Evolutionary conservation across 352 stramenopile species (phyloP).

Genomic region (Aphanomyces astaci): DNA sequence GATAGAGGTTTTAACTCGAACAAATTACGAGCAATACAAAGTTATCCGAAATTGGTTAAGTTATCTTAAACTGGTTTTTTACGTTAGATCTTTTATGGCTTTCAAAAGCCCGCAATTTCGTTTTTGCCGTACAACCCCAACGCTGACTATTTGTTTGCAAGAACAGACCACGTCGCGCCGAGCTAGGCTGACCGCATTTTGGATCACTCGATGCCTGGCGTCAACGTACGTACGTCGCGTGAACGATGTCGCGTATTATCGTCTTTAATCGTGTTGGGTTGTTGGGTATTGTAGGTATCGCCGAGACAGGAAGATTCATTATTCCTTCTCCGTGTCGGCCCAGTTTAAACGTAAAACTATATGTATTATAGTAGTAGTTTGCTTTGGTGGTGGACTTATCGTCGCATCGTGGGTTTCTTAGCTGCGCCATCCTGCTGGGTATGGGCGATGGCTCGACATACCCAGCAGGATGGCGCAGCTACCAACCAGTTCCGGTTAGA

Average conservation of each 20-base stretch:
- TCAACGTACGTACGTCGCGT: conserved; percentile 30
- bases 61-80: too few relatives aligned
- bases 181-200: conserved; percentile 28
- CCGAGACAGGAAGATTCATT: too few relatives aligned
- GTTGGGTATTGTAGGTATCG: background rate
- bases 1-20: too few relatives aligned
- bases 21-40: too few relatives aligned
- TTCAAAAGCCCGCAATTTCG: conserved; percentile 64
- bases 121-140: conserved; percentile 59
- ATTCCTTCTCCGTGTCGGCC: too few relatives aligned
- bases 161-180: background rate
- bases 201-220: conserved; percentile 43
- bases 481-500: conserved; percentile 55
- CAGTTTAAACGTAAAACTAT: too few relatives aligned
- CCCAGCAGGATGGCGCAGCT: background rate
- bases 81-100: conserved; percentile 73
- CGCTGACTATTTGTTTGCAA: background rate
- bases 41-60: too few relatives aligned
- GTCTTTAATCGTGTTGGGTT: too few relatives aligned
- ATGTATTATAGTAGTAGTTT: too few relatives aligned
- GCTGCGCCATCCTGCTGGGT: background rate
- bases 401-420: background rate
- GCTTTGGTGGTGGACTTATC: too few relatives aligned
- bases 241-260: too few relatives aligned
- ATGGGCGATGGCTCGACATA: too few relatives aligned